A percentile compares a stretch with the other conserved stretches of the same genome.
phyloP scores from a whole-genome alignment of 805 yeast genomes.

The Hanseniaspora nectarophila region DNA sequence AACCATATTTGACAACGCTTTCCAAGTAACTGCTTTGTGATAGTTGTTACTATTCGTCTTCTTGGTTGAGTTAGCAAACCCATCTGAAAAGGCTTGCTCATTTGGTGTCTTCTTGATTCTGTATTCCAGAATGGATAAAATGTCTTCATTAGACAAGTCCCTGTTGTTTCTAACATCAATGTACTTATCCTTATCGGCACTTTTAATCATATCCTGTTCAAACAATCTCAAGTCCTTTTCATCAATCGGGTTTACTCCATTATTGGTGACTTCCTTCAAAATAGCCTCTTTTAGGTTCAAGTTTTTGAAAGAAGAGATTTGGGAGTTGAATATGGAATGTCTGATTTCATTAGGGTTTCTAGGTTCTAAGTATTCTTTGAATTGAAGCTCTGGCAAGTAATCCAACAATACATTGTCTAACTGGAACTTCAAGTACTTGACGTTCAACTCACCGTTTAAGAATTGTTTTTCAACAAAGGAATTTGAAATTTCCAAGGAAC shows the following conservation, averaged over 20 bases:
- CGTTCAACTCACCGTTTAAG: slow-evolving; percentile 63
- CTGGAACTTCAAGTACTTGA: slow-evolving; percentile 66
- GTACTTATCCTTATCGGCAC: slow-evolving; percentile 51
- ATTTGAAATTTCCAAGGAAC: slow-evolving; percentile 80
- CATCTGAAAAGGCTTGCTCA: slow-evolving; percentile 55
- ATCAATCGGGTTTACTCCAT: neutral
- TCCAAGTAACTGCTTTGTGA: slow-evolving; percentile 58
- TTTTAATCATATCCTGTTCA: slow-evolving; percentile 71
- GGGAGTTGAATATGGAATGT: slow-evolving; percentile 30
- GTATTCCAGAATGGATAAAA: slow-evolving; percentile 66
- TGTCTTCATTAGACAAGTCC: slow-evolving; percentile 51
- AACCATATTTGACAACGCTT: slow-evolving; percentile 62
- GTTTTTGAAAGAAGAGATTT: slow-evolving; percentile 54
- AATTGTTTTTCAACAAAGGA: slow-evolving; percentile 71
- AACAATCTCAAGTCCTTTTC: slow-evolving; percentile 13
- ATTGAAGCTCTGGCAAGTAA: slow-evolving; percentile 27
- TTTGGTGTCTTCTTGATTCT: slow-evolving; percentile 66
- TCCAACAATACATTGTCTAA: slow-evolving; percentile 29
- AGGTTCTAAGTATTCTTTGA: slow-evolving; percentile 15
- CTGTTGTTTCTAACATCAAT: slow-evolving; percentile 66
- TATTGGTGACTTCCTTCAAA: slow-evolving; percentile 6
- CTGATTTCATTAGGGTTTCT: slow-evolving; percentile 15
- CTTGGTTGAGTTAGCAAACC: slow-evolving; percentile 27
- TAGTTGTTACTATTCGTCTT: slow-evolving; percentile 32
- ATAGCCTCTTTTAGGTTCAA: slow-evolving; percentile 41